Evolutionary conservation across 768 basidiomycete species (phyloP), one percentile per base, ranked within the genome.

Genomic region (Lactarius sanguifluus): DNA sequence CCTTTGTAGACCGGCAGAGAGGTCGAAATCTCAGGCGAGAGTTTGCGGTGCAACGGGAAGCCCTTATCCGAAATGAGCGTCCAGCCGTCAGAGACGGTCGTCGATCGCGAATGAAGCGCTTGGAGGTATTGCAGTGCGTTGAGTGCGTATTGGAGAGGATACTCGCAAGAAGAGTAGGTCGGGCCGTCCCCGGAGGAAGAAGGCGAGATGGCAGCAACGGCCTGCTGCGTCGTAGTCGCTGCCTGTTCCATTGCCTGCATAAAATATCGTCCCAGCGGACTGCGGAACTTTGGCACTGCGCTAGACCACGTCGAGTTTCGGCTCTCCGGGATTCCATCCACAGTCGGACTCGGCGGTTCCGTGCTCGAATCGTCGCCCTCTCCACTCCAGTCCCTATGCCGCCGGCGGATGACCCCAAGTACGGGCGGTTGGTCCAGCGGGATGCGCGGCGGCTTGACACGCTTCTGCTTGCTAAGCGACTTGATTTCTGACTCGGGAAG

Each of bases 381-480:
- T 2, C 81, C 83, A 69, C 84, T 85, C 89, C 89, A 91, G 68
- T 93, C 91, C 25, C 85, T 88, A 61, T 82, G 83, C 50, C 89
- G 82, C 70, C 84, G 81, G 50, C 89, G 82, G 64, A 92, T 87
- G 54, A 83, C 86, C 36, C 87, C 81, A 62, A 91, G 78, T 3
- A 94, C 92, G 5, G 89, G 92, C 0, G 95, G 96, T 71, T 96
- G 95, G 75, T 99, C 97, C 23, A 99, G 82, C 3, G 97, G 96
- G 60, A 96, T 88, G 40, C 96, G 85, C 3, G 80, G 79, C 5
- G 94, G 92, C 75, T 93, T 93, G 58, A 94, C 81, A 10, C 96
- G 85, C 77, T 96, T 98, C 80, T 86, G 86, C 76, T 89, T 91
- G 73, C 85, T 81, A 52, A 97, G 80, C 5, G 83, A 77, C 80